Conservation (phyloP, 768 basidiomycete species). For the Serendipita sp. region DNA sequence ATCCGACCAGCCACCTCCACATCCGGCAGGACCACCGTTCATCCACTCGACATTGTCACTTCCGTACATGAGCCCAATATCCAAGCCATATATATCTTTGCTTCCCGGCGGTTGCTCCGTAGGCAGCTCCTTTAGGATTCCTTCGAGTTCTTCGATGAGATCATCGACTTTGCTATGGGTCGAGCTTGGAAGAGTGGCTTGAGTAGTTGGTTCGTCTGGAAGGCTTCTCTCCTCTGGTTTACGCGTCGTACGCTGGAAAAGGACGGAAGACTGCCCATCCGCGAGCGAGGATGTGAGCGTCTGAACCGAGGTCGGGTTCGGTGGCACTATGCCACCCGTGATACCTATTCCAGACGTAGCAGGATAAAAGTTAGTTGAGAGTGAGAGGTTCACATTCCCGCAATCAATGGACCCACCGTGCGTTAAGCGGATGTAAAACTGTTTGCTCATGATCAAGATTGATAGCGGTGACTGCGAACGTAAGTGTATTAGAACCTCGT, state of each 20-base stretch:
- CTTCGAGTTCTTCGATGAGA: conserved; percentile 42
- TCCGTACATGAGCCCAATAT: conserved; percentile 13
- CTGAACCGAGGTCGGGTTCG: conserved; percentile 42
- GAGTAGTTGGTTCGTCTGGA: conserved; percentile 29
- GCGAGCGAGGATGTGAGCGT: conserved; percentile 30
- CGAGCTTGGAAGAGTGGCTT: conserved; percentile 18
- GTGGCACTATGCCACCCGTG: conserved; percentile 57
- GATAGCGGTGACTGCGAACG: neutral
- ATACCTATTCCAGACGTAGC: conserved; percentile 38
- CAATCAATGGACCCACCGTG: neutral
- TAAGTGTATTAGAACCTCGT: neutral
- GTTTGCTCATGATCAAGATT: neutral
- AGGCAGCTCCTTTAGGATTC: conserved; percentile 44
- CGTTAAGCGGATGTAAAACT: conserved; percentile 3
- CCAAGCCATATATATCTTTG: conserved; percentile 55
- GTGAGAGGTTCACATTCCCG: neutral
- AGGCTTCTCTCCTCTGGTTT: conserved; percentile 31
- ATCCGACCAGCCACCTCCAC: conserved; percentile 33
- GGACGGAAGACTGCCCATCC: conserved; percentile 23
- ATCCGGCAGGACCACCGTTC: conserved; percentile 48
- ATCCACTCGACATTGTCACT: conserved; percentile 44
- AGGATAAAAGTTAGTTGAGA: neutral
- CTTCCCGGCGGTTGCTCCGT: conserved; percentile 40
- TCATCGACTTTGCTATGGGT: conserved; percentile 20
- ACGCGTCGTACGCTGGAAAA: conserved; percentile 34